Evolutionary conservation across 441 rosid genomes (phyloP), one percentile per base, ranked within the genome.

Genomic region (Francoa sonchifolia): DNA sequence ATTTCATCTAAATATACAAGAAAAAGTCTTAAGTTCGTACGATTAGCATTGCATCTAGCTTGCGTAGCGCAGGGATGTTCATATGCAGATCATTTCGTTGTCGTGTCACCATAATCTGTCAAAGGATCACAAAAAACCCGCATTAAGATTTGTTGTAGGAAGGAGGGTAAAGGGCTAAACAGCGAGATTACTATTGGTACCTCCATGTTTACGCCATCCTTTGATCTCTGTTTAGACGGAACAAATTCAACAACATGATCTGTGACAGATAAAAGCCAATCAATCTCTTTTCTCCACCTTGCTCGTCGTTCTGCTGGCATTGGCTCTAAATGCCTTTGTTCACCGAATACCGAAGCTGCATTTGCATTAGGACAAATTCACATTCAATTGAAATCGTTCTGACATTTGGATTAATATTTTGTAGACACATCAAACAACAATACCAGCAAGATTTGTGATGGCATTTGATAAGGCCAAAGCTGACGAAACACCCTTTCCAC

Each of bases 401-500:
- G n/a, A n/a, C n/a, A n/a, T n/a, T n/a, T n/a, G n/a, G n/a, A n/a
- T n/a, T n/a, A n/a, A n/a, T n/a, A n/a, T n/a, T n/a, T n/a, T n/a
- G n/a, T n/a, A n/a, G n/a, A n/a, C n/a, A n/a, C n/a, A n/a, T n/a
- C n/a, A n/a, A n/a, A n/a, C n/a, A n/a, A n/a, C n/a, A 4, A 9
- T 61, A 79, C 98, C 98, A 9, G 99, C 88, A 56, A 83, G 86
- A 41, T 87, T 87, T 36, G 97, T 83, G 48, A 81, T 64, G 55
- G 97, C 94, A 64, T 92, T 87, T 35, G 99, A 92, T 58, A 92
- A 55, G 23, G 99, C 94, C 33, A 92, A 62, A 48, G 97, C 97
- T 28, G 97, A 92, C 9, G 94, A 81, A 39, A 92, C 94, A 16
- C 99, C 99, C 66, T 87, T 76, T 20, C 95, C 94, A 55, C 97